These are phyloP conservation scores for Gleditsia sinensis DNA, from an alignment of 306 rosid genomes.

Conservation along the genomic window DNA sequence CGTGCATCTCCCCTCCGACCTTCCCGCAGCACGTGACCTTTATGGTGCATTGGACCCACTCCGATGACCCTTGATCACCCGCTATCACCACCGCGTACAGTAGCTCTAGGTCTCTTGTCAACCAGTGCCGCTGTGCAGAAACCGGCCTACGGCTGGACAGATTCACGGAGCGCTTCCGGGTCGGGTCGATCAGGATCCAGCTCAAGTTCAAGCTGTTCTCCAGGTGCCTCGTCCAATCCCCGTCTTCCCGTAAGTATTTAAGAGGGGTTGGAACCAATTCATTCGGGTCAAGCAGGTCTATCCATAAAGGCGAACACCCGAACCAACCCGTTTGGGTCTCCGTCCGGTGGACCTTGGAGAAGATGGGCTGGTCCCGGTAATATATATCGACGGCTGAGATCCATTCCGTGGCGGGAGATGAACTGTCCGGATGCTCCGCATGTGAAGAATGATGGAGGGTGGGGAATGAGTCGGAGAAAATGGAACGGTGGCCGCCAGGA, in stretches of 20 bases:
- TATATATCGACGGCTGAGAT: conserved; percentile 78
- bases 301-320: conserved; percentile 60
- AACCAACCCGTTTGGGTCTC: conserved; percentile 63
- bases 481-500: conserved; percentile 51
- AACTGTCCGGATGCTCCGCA: neutral
- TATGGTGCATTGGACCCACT: conserved; percentile 51
- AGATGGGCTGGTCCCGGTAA: conserved; percentile 48
- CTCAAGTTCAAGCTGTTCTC: conserved; percentile 58
- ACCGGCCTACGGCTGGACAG: conserved; percentile 67
- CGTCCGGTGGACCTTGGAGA: conserved; percentile 53
- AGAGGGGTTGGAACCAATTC: conserved; percentile 56
- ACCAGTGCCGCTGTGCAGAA: conserved; percentile 60
- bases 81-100: conserved; percentile 50
- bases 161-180: conserved; percentile 58
- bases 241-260: conserved; percentile 25
- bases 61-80: neutral
- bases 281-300: conserved; percentile 60
- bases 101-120: conserved; percentile 59
- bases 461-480: conserved; percentile 38
- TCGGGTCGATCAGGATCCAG: conserved; percentile 78
- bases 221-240: conserved; percentile 44
- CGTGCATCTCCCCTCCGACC: conserved; percentile 56
- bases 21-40: conserved; percentile 68
- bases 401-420: conserved; percentile 30
- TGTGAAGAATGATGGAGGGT: neutral